These are phyloP conservation scores for Epichloe sp. DNA, from an alignment of 2,329 filamentous ascomycete species.

Conservation along the genomic window DNA sequence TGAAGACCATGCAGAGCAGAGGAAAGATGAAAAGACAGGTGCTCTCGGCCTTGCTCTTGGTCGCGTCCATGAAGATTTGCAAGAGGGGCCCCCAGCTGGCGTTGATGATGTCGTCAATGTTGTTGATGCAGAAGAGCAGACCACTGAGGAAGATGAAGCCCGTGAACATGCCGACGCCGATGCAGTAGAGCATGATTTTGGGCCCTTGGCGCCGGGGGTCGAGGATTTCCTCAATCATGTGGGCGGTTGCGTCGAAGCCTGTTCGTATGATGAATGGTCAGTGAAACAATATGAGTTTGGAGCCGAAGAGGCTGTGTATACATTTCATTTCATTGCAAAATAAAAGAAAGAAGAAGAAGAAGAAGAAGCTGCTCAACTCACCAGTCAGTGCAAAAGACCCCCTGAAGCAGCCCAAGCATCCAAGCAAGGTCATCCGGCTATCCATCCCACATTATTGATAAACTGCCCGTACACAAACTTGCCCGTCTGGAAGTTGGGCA, in stretches of 20 bases:
- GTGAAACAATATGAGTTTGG: background rate
- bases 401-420: constrained; percentile 40
- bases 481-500: constrained; percentile 50
- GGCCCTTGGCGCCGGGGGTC: constrained; percentile 44
- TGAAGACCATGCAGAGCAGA: constrained; percentile 51
- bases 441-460: constrained; percentile 54
- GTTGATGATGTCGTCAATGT: constrained; percentile 42
- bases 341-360: background rate
- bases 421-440: constrained; percentile 56
- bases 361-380: background rate
- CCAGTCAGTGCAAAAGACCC: constrained; percentile 32
- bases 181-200: constrained; percentile 53
- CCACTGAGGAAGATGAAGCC: constrained; percentile 50
- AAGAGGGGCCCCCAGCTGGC: constrained; percentile 42
- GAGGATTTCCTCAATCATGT: constrained; percentile 47
- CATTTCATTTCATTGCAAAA: too few relatives aligned
- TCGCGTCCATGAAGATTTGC: constrained; percentile 53
- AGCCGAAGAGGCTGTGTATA: too few relatives aligned
- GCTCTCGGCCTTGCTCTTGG: constrained; percentile 46
- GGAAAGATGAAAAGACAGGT: constrained; percentile 55
- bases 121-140: constrained; percentile 49
- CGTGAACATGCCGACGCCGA: constrained; percentile 49
- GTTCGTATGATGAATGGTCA: background rate
- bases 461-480: constrained; percentile 55
- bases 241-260: constrained; percentile 35